Evolutionary conservation across 2,329 filamentous ascomycete genomes (phyloP), one percentile per base, ranked within the genome.

Genomic region (Diaporthe amygdali): DNA sequence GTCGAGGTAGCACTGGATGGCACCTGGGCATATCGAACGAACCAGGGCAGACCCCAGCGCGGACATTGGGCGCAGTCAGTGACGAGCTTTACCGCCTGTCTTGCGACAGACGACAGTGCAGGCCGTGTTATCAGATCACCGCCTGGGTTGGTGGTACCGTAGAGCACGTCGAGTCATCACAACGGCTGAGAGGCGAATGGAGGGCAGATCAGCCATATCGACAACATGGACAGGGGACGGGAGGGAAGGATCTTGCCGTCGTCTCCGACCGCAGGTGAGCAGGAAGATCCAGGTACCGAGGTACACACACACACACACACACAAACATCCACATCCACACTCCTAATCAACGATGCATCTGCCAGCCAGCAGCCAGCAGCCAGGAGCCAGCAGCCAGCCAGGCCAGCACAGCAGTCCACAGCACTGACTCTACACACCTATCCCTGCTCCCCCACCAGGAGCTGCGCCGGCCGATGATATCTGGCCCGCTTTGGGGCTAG

Each of bases 181-280:
- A 22, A 25, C 22, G 12, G 17, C 34, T 3, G 47, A 30, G n/a
- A 63, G 41, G 41, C 55, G 25, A 63, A 34, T n/a, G 27, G 22
- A 63, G 20, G 17, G 22, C 20, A 63, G 59, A 63, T 47, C 41
- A 8, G 39, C 59, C 59, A 46, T 39, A 39, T 39, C 37, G 22
- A 20, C 41, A 41, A 34, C 59, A 15, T 34, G 15, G 14, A n/a
- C 59, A 30, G 47, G 41, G 17, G 20, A 34, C 59, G 59, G 59
- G 59, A 63, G 27, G 41, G 59, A 63, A 34, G 59, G 41, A 63
- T 47, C 59, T 63, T 63, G 27, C 59, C 59, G 59, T 44, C 20
- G 59, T 63, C 41, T 47, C 14, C 41, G 59, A 20, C 41, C 12
- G 22, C 39, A 22, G 55, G 56, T 63, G 59, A 63, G 27, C 41